Base-by-base conservation (phyloP, 2,329 filamentous ascomycete species). In the Diaporthe australafricana region DNA sequence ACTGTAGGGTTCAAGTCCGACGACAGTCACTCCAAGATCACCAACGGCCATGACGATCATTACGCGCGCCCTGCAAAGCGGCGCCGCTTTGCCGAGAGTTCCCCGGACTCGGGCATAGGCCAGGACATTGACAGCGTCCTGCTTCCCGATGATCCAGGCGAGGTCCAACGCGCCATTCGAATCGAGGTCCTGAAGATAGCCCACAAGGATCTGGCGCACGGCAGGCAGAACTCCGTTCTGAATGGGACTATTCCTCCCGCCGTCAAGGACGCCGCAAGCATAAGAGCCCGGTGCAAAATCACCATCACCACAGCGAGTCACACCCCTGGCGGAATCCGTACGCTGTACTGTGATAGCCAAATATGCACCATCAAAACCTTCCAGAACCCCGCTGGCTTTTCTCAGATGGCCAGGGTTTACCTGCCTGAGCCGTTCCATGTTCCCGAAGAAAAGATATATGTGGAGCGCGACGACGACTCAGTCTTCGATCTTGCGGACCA, bases 341-440 rank as follows among this genome's bases (percentile, higher is more conserved):
- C 88, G 8, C 78, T 90, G 71, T 84, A 88, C 75, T 87, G 87
- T 74, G 84, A 88, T 76, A 88, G 84, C 73, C 87, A 90, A 76
- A 79, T 86, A 11, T 90, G 88, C 79, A 84, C 84, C 53, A 80
- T 90, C 73, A 85, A 83, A 66, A 81, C 87, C 3, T 87, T 84
- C 76, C 84, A 85, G 74, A 86, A 87, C 47, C 80, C 85, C 2
- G 81, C 83, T 65, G 85, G 83, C 35, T 82, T 83, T 63, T 82
- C 84, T 55, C 83, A 81, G 38, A 83, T 87, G 71, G 84, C 86
- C 16, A 83, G 85, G 57, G 80, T 90, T 32, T 83, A 85, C 74
- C 76, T 88, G 57, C 81, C 83, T 38, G 79, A 80, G 27, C 86
- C 88, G 1, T 90, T 90, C 73, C 82, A 83, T 47, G 81, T 90